Evolutionary conservation across 805 yeast species (phyloP).

Genomic region (Starmera dryadoides): DNA sequence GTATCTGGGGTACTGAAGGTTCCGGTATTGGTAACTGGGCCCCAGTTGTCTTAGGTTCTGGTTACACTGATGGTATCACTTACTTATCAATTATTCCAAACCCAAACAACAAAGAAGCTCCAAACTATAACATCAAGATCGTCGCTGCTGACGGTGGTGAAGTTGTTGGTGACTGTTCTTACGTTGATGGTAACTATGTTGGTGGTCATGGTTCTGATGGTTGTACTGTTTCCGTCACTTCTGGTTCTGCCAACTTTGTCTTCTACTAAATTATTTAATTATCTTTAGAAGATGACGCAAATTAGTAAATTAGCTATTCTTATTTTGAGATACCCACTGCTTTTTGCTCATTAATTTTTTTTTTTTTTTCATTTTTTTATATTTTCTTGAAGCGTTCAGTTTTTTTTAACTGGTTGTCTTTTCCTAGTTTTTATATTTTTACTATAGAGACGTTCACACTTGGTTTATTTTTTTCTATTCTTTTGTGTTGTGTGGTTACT

Average conservation of each 20-base stretch:
- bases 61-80: slow-evolving; percentile 56
- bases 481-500: too few relatives aligned
- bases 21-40: slow-evolving; percentile 96
- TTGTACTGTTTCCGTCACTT: slow-evolving; percentile 65
- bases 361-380: too few relatives aligned
- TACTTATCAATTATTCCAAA: slow-evolving; percentile 91
- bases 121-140: slow-evolving; percentile 68
- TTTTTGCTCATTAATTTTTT: too few relatives aligned
- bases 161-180: slow-evolving; percentile 66
- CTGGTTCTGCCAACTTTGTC: slow-evolving; percentile 57
- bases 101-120: slow-evolving; percentile 71
- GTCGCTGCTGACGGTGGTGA: slow-evolving; percentile 58
- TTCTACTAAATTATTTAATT: slow-evolving; percentile 37
- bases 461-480: too few relatives aligned
- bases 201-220: slow-evolving; percentile 61
- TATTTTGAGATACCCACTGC: too few relatives aligned
- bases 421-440: too few relatives aligned
- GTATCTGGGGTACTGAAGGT: slow-evolving; percentile 84
- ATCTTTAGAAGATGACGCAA: too few relatives aligned
- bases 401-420: too few relatives aligned
- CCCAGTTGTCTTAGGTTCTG: slow-evolving; percentile 92
- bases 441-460: too few relatives aligned
- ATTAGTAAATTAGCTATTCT: too few relatives aligned
- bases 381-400: too few relatives aligned
- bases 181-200: slow-evolving; percentile 68